Conservation (phyloP, 116 monocot genomes). For the Phalaenopsis hybrid region DNA sequence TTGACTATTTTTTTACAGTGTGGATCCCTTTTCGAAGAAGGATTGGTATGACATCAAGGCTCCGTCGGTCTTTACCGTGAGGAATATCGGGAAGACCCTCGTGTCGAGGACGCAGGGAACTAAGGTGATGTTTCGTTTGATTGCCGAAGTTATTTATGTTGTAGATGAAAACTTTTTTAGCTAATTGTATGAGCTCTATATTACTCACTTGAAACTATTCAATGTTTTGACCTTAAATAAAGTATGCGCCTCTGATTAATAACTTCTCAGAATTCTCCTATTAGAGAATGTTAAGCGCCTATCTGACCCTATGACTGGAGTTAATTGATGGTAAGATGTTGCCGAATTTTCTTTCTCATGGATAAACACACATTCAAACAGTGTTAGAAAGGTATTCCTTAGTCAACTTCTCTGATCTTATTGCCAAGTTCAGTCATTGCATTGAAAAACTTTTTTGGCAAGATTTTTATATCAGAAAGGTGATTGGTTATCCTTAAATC, state of each 20-base stretch:
- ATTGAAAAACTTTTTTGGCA: not conserved
- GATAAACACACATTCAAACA: not conserved
- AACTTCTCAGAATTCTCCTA: too few relatives aligned
- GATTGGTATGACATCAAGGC: conserved; percentile 99
- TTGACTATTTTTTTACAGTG: conserved; percentile 1
- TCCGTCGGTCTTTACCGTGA: conserved; percentile 59
- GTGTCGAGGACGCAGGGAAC: conserved; percentile 96
- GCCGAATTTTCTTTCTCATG: not conserved
- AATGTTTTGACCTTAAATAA: too few relatives aligned
- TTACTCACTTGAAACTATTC: too few relatives aligned
- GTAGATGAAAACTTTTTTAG: not conserved
- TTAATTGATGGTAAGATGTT: not conserved
- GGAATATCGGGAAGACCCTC: conserved; percentile 80
- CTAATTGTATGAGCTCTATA: not conserved
- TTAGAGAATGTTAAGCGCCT: not conserved
- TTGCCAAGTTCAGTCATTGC: not conserved
- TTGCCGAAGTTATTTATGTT: not conserved
- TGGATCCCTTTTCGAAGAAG: conserved; percentile 88
- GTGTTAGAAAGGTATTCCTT: not conserved
- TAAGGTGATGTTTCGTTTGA: not conserved
- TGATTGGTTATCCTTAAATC: too few relatives aligned
- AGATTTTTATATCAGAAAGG: not conserved
- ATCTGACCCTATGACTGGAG: not conserved
- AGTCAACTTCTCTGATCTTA: not conserved
- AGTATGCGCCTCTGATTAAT: too few relatives aligned